Evolutionary conservation across 208 protist species (phyloP).

Genomic region (Leishmania gerbilli): DNA sequence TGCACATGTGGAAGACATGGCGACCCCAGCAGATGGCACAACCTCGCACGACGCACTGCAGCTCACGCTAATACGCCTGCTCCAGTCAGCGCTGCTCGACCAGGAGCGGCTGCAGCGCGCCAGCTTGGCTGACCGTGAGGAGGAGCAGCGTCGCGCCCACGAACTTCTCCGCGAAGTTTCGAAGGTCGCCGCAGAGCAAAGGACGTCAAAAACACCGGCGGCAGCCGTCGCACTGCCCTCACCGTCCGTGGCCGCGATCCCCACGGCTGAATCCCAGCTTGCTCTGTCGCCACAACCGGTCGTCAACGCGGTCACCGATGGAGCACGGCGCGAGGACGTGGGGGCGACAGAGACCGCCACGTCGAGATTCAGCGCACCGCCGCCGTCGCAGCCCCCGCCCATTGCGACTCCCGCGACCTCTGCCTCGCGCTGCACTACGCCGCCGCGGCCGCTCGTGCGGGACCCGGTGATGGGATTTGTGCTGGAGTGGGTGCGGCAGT

Average conservation of each 20-base stretch:
- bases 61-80: not conserved
- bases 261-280: not conserved
- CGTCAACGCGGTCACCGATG: not conserved
- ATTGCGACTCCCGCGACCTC: not conserved
- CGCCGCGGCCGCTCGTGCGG: conserved; percentile 24
- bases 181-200: not conserved
- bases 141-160: conserved; percentile 27
- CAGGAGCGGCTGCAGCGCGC: conserved; percentile 20
- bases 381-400: not conserved
- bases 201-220: not conserved
- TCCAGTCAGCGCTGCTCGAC: conserved; percentile 3
- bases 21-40: not conserved
- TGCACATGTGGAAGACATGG: not conserved
- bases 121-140: conserved; percentile 16
- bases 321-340: not conserved
- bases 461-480: conserved; percentile 78
- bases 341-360: not conserved
- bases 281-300: not conserved
- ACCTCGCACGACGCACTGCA: not conserved
- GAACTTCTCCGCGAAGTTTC: not conserved
- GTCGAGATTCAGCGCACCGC: not conserved
- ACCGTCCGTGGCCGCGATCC: not conserved
- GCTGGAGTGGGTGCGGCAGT: conserved; percentile 76
- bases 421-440: not conserved
- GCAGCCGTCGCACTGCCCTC: not conserved